Base-by-base conservation (phyloP, 2,329 filamentous ascomycete genomes). In the Byssochlamys sp. region DNA sequence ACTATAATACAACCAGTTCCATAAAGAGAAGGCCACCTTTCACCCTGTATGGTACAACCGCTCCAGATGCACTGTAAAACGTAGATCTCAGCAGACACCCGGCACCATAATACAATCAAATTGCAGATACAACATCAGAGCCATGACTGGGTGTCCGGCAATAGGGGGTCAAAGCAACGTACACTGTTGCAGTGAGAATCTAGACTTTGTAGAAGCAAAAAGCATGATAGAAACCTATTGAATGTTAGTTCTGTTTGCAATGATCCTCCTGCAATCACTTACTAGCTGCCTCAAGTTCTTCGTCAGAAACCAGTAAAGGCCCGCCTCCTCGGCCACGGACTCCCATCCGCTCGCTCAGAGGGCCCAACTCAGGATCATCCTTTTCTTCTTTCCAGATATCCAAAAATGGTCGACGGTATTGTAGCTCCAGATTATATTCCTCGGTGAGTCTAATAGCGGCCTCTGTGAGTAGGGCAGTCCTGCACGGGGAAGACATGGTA, bases 171-270 rank as follows among this genome's bases (percentile, higher is more conserved):
- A 24, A 5, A n/a, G 4, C 19, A 19, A 45, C 5, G 7, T n/a
- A 45, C 19, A 19, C n/a, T 45, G 39, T 45, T 9, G n/a, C n/a
- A 7, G 19, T 7, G 9, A n/a, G n/a, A 45, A 19, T 6, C 63
- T 79, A 94, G 52, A 95, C 90, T 78, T 96, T 96, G 75, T 96
- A 95, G 74, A 97, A 97, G 76, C 91, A 96, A 69, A 97, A 97
- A 1, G 89, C 91, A 66, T 95, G 84, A 69, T 97, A 97, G 69
- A 97, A 95, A 66, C 78, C 79, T 68, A 45, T 24, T 5, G 26
- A n/a, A 45, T 45, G 39, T 45, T 14, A 45, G 39, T 45, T 6
- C 19, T 1, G 2, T 24, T 45, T 19, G 39, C 39, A 45, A 45
- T 45, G 3, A 26, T n/a, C 14, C 3, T 2, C 10, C 0, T 25